Conservation (phyloP, 129 eudicot genomes). For the Tanacetum coccineum region DNA sequence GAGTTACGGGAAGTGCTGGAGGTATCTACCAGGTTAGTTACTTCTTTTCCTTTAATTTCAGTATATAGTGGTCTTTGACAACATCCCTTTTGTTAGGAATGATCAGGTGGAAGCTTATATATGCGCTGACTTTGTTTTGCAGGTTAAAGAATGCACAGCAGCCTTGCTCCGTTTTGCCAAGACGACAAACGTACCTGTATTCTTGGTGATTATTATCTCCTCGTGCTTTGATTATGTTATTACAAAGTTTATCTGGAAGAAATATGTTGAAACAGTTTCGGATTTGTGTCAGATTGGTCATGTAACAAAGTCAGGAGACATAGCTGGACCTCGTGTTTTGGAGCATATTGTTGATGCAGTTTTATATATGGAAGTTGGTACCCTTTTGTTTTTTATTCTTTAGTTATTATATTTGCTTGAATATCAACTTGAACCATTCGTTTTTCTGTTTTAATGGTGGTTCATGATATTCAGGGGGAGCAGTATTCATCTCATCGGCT, state of each 20-base stretch:
- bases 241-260: neutral
- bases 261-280: neutral
- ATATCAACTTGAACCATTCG: neutral
- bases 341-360: slow-evolving; percentile 98
- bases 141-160: slow-evolving; percentile 95
- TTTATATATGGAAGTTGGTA: slow-evolving; percentile 85
- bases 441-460: neutral
- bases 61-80: neutral
- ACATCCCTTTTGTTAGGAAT: slow-evolving; percentile 1
- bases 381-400: slow-evolving; percentile 22
- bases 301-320: slow-evolving; percentile 90
- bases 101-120: no score
- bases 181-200: slow-evolving; percentile 70
- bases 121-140: slow-evolving; percentile 18
- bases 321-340: slow-evolving; percentile 97
- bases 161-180: slow-evolving; percentile 89
- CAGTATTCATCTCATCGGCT: slow-evolving; percentile 75
- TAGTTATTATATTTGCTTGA: neutral
- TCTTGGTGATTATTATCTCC: slow-evolving; percentile 42
- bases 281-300: slow-evolving; percentile 71
- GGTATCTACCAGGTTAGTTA: slow-evolving; percentile 57
- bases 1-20: slow-evolving; percentile 89
- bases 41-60: neutral
- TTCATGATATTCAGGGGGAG: slow-evolving; percentile 65
- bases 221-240: no score